phyloP scores from a whole-genome alignment of 2,329 filamentous ascomycete genomes.

The Fusarium chaquense region DNA sequence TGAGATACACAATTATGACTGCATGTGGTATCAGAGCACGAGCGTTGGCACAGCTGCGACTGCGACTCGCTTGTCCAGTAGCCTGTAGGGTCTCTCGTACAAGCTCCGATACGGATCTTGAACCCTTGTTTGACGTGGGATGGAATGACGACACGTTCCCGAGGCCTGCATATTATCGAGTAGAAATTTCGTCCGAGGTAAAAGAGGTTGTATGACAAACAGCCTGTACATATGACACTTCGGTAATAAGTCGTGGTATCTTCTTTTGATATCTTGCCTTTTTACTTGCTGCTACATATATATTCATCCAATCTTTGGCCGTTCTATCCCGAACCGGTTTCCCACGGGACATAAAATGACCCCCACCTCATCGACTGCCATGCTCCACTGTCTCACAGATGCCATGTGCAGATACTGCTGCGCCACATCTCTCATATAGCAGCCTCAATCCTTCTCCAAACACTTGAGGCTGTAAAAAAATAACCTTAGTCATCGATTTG shows the following conservation, averaged over 20 bases:
- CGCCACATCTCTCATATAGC: background rate
- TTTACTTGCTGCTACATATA: conserved; percentile 4
- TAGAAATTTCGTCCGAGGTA: conserved; percentile 17
- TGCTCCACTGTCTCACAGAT: conserved; percentile 2
- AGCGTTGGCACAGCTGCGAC: background rate
- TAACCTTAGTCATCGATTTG: conserved; percentile 9
- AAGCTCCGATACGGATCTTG: conserved; percentile 35
- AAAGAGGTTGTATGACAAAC: background rate
- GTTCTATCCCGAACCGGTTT: conserved; percentile 46
- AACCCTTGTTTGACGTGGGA: conserved; percentile 38
- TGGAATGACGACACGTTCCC: conserved; percentile 39
- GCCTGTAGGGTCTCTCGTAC: conserved; percentile 31
- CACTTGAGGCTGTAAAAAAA: background rate
- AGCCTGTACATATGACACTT: background rate
- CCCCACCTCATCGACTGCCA: conserved; percentile 36
- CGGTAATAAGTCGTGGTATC: background rate
- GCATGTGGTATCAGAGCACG: conserved; percentile 20
- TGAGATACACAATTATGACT: conserved; percentile 4
- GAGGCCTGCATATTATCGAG: conserved; percentile 13
- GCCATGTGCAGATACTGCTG: background rate
- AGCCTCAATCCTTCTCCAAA: background rate
- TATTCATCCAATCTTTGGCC: conserved; percentile 20
- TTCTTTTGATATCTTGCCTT: background rate
- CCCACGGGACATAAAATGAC: conserved; percentile 33
- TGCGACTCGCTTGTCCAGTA: conserved; percentile 12